Percentiles rank a stretch among this genome's conserved stretches.
Evolutionary conservation across 1,284 basidiomycete species (phyloP).

Genomic region (Puccinia polysora): DNA sequence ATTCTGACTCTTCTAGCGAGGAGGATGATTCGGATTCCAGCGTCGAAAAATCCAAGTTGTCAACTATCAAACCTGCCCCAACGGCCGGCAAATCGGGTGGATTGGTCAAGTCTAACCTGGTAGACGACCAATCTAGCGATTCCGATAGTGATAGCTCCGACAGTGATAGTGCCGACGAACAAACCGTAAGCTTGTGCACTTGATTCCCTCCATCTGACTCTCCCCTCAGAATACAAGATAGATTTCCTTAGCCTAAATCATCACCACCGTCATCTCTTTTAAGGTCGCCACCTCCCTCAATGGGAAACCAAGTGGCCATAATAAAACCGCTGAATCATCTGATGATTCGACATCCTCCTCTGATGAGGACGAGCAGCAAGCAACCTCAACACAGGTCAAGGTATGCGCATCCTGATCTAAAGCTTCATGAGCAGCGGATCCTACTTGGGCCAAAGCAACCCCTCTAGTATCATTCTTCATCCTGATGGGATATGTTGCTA

Average conservation of each 20-base stretch:
- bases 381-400: constrained; percentile 1
- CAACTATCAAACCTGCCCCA: constrained; percentile 12
- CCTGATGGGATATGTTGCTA: background rate
- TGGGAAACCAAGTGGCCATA: background rate
- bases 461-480: background rate
- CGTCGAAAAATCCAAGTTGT: constrained; percentile 27
- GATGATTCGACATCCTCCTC: constrained; percentile 15
- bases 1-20: constrained; percentile 22
- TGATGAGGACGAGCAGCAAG: constrained; percentile 5
- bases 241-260: background rate
- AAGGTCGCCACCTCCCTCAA: background rate
- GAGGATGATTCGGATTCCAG: constrained; percentile 17
- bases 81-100: background rate
- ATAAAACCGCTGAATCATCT: constrained; percentile 25
- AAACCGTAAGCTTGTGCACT: background rate
- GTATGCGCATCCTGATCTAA: background rate
- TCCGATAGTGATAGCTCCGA: constrained; percentile 34
- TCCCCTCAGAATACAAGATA: background rate
- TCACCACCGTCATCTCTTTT: background rate
- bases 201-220: background rate
- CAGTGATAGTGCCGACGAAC: background rate
- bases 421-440: background rate
- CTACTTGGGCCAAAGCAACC: background rate
- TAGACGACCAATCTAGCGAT: constrained; percentile 9
- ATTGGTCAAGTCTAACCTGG: too few species aligned